Evolutionary conservation across 148 eudicot genomes (phyloP).

Genomic region (Beta vulgaris): DNA sequence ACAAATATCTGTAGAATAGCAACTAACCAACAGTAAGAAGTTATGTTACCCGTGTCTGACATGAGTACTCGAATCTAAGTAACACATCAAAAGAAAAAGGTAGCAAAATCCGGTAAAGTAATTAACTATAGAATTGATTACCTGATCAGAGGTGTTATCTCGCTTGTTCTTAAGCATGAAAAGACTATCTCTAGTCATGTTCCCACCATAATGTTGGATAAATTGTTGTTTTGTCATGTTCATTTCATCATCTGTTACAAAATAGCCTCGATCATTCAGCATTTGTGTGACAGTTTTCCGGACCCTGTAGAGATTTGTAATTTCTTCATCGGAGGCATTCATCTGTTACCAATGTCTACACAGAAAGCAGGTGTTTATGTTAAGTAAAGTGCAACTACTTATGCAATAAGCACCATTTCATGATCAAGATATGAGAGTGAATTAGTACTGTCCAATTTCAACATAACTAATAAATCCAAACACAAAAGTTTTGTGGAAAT

Average conservation of each 20-base stretch:
- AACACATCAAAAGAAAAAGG: no score
- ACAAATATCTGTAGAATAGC: conserved; percentile 57
- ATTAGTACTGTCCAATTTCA: no score
- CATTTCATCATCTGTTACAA: conserved; percentile 56
- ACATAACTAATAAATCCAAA: no score
- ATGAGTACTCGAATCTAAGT: no score
- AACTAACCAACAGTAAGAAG: not conserved
- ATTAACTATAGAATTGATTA: conserved; percentile 5
- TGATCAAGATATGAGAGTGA: no score
- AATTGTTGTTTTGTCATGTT: conserved; percentile 56
- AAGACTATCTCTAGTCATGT: conserved; percentile 61
- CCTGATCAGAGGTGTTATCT: conserved; percentile 60
- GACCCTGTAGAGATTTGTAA: conserved; percentile 46
- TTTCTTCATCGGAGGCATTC: conserved; percentile 49
- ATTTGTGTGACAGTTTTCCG: conserved; percentile 65
- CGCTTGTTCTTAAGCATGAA: conserved; percentile 43
- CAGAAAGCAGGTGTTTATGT: not conserved
- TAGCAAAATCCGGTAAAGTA: no score
- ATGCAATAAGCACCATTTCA: not conserved
- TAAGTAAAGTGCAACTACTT: not conserved
- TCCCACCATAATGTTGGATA: conserved; percentile 50
- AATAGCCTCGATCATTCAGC: conserved; percentile 62
- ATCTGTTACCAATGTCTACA: conserved; percentile 23
- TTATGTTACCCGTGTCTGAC: no score
- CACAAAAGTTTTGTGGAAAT: no score